A percentile compares a stretch with the other conserved stretches of the same genome.
These are phyloP conservation scores for Breynia disticha DNA, from an alignment of 441 rosid genomes.

Conservation along the genomic window DNA sequence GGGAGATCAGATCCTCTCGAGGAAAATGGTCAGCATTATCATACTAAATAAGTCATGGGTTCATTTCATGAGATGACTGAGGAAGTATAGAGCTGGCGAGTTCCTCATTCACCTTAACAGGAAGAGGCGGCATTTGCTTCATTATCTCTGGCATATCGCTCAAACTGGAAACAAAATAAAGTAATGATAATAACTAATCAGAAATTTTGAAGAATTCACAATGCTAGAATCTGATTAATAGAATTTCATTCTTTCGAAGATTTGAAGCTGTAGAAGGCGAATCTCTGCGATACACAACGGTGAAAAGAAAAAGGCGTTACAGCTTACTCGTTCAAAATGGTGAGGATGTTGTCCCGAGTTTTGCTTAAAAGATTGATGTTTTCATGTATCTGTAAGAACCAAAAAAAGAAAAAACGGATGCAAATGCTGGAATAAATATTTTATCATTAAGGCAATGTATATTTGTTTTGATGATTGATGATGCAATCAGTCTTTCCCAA, in stretches of 20 bases:
- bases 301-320: conserved; percentile 9
- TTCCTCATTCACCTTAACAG: conserved; percentile 74
- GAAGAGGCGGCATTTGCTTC: conserved; percentile 92
- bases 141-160: conserved; percentile 75
- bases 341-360: conserved; percentile 68
- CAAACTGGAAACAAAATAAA: conserved; percentile 32
- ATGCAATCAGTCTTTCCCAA: too few relatives aligned
- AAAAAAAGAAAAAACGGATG: neutral
- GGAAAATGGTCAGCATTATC: conserved; percentile 15
- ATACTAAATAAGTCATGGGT: conserved; percentile 22
- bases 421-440: too few relatives aligned
- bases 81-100: conserved; percentile 61
- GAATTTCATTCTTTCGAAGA: neutral
- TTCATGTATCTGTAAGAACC: conserved; percentile 52
- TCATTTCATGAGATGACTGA: conserved; percentile 37
- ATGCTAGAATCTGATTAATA: too few relatives aligned
- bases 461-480: too few relatives aligned
- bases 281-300: conserved; percentile 1
- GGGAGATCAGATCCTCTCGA: neutral
- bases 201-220: too few relatives aligned
- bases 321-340: conserved; percentile 67
- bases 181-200: too few relatives aligned
- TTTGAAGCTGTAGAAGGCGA: neutral
- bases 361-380: conserved; percentile 55
- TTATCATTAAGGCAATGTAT: too few relatives aligned